Evolutionary conservation across 2,329 filamentous ascomycete genomes (phyloP), one percentile per base, ranked within the genome.

Genomic region (Lecanoromycetidae sp.): DNA sequence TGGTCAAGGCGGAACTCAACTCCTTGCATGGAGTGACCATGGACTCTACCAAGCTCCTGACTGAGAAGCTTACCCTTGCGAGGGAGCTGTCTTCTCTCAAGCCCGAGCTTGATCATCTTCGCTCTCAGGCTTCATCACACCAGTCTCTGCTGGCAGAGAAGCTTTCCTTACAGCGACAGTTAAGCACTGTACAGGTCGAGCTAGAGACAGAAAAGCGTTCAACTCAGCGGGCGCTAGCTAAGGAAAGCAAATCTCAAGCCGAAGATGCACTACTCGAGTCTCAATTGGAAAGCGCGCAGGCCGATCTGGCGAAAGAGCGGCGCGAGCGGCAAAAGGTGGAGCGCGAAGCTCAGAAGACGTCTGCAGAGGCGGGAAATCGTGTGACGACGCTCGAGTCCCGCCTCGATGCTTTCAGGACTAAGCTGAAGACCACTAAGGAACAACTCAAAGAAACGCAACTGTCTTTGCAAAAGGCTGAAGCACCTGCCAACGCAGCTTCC

Each of bases 191-290:
- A 2, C 84, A 94, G 61, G 79, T 86, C 35, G 84, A 94, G 56
- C 71, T 94, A 2, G 85, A 88, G 54, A 85, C 84, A 55, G 85
- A 91, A 60, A 90, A 79, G 61, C 76, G 79, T n/a, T 74, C 79
- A 3, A 70, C 75, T 7, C 76, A 80, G 55, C 76, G 80, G 43
- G 74, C 73, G 23, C 43, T 53, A 27, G 45, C 54, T 13, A 60
- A 59, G 50, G 55, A 55, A 35, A 48, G 61, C 55, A 58, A 68
- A 54, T 59, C 56, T 52, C 57, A 43, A 60, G 63, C 67, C 34
- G 63, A 70, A 38, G 62, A 64, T 26, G 60, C 64, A 15, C 60
- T 60, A 17, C 56, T 68, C 2, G 60, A 64, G 40, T 56, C 61
- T 5, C 64, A 70, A 46, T 54, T 72, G 2, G 68, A 75, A 35